Base-by-base conservation (phyloP, 805 yeast species). In the Starmerella kuoi region DNA sequence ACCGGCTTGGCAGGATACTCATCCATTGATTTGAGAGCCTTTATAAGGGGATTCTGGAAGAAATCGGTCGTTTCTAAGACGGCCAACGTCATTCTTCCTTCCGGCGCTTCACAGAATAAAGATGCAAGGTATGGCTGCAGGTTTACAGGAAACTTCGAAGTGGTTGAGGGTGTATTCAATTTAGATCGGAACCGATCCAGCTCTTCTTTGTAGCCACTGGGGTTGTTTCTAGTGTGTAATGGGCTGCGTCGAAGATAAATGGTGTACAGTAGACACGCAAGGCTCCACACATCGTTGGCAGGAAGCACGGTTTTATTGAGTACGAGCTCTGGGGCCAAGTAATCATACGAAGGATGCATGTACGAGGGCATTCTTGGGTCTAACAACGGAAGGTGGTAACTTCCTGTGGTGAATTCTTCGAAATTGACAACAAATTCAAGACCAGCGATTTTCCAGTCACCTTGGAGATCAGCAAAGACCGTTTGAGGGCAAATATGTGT, bases 381-480 rank as follows among this genome's bases (percentile, higher is more conserved):
- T 47, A 73, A 70, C 37, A 79, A 80, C 54, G 83, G 82, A 35
- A 83, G 64, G 50, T 69, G 76, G 56, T 68, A 81, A 42, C 77
- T 84, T 3, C 68, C 69, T 11, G 73, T 54, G 31, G 60, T 64
- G 32, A 69, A 48, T 51, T 65, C 82, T 55, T 66, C 72, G 58
- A 63, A 71, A 55, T 63, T 72, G 38, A 63, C 64, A 4, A 58
- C 48, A 38, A 73, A 62, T 39, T 72, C 77, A 45, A 91, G 69
- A 0, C 96, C 96, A 5, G 81, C 72, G 2, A 91, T 58, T 59
- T 88, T 91, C 97, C 98, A 91, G 61, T 91, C 97, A 4, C 93
- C 87, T 42, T 61, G 60, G 14, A 76, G 79, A 51, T 81, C 87
- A 17, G 88, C 72, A 43, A 80, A 72, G 1, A 91, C 68, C 0